Base-by-base conservation (phyloP, 306 rosid genomes). In the Vigna reflexopilosa region DNA sequence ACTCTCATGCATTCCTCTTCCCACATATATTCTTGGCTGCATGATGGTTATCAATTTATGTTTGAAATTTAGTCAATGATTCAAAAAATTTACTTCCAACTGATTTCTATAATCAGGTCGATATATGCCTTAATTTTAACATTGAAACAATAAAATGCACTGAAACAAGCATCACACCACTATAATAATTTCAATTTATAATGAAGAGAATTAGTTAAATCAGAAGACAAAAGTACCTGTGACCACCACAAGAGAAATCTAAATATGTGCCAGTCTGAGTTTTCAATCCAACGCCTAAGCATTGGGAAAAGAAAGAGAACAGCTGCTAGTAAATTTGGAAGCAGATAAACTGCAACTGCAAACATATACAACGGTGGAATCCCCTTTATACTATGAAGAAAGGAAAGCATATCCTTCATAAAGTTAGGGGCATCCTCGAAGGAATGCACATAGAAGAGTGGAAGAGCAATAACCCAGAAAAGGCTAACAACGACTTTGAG, bases 1-100 rank as follows among this genome's bases (percentile, higher is more conserved):
- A 81, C 97, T 95, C 85, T 95, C 99, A 63, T 95, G 99, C 99
- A 93, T 95, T 75, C 99, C 99, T 80, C 99, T 91, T 62, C 99
- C 99, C 24, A 95, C 68, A 67, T 95, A 95, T 83, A 86, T 80
- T 86, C 99, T 89, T 73, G 98, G 99, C 99, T 95, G 93, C 89
- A 85, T 36, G 69, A 48, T 32, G 44, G 71, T 32, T 67, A 80
- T 62, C 68, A 20, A 83, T 61, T 67, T 76, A 34, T 6, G 42
- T 36, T 65, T 83, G 67, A 62, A 70, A 54, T 67, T 76, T 76
- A 45, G 61, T 42, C 54, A 55, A 40, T 50, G 69, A 45, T 49
- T 54, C 67, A 22, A 72, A 42, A 13, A 49, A 61, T 40, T 19
- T 22, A 50, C 51, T 49, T 81, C 54, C 55, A 56, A 17, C 34